Base-by-base conservation (phyloP, 2,329 filamentous ascomycete genomes). In the Amesomyces nigricolor region DNA sequence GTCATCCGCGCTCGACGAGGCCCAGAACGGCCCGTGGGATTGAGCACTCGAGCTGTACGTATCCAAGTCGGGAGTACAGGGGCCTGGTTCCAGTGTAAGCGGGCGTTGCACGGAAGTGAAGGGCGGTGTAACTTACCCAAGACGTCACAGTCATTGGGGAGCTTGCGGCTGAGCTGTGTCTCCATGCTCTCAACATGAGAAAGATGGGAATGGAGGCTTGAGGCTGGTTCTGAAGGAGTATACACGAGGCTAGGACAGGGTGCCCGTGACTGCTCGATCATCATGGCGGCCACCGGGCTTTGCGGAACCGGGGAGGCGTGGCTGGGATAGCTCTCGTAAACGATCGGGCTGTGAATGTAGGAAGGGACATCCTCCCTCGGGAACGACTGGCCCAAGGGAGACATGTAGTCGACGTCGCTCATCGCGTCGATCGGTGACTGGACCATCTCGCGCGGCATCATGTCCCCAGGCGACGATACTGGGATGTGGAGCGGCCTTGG, bases 181-280 rank as follows among this genome's bases (percentile, higher is more conserved):
- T 84, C 82, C 65, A 82, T 81, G 56, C 73, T 73, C 59, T 83
- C 81, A 61, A 78, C 74, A 62, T 65, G 64, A 13, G 64, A 65
- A 22, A 64, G 39, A 37, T 84, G 81, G 29, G 81, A 82, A 61
- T 78, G 75, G 55, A 85, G 76, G 66, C 79, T 83, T 39, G 81
- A 83, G 65, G 79, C 76, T 53, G 77, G 76, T 63, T 85, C 82
- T 4, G 81, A 83, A 7, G 78, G 75, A n/a, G 78, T 74, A 62
- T 84, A 85, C 59, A 79, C 76, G 38, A 83, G 75, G 59, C 81
- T 77, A n/a, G 81, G 81, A 63, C 78, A 85, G 13, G 82, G 79
- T 13, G 76, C 77, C 61, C 78, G 75, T 53, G 73, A 71, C 59
- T 80, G 78, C 56, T 81, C 79, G 60, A 82, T 74, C 66, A 83